Evolutionary conservation across 164 flowering plant species (phyloP).

Genomic region (Aristolochia fimbriata): DNA sequence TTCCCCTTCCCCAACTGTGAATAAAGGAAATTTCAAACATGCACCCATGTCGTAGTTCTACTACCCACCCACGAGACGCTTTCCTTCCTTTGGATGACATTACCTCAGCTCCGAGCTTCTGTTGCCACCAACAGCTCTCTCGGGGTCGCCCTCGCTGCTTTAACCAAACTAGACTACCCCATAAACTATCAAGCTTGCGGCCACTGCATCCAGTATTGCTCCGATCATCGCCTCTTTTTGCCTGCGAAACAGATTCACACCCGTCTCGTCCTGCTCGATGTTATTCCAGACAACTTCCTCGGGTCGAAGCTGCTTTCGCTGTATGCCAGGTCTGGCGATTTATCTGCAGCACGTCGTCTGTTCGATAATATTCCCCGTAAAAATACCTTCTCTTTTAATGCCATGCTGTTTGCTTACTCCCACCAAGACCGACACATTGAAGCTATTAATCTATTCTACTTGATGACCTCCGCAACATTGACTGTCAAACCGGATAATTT

Average conservation of each 20-base stretch:
- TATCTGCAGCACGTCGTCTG: slow-evolving; percentile 37
- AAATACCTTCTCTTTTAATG: slow-evolving; percentile 24
- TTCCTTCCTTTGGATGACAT: too few relatives aligned
- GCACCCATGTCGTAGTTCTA: too few relatives aligned
- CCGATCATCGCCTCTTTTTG: slow-evolving; percentile 28
- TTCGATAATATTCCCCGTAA: slow-evolving; percentile 53
- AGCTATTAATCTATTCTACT: slow-evolving; percentile 31
- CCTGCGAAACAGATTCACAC: slow-evolving; percentile 58
- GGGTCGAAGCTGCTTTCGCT: slow-evolving; percentile 52
- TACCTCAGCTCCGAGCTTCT: too few relatives aligned
- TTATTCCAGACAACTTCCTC: slow-evolving; percentile 48
- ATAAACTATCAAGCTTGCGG: slow-evolving; percentile 35
- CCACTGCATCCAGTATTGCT: slow-evolving; percentile 41
- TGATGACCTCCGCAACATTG: slow-evolving; percentile 9
- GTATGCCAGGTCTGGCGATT: slow-evolving; percentile 31
- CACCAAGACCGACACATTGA: slow-evolving; percentile 19
- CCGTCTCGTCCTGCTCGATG: slow-evolving; percentile 32
- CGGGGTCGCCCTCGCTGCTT: neutral
- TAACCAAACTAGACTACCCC: slow-evolving; percentile 6
- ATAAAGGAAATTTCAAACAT: too few relatives aligned
- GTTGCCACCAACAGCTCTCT: too few relatives aligned
- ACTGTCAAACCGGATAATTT: slow-evolving; percentile 26
- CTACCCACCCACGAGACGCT: too few relatives aligned
- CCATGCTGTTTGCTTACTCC: slow-evolving; percentile 48
- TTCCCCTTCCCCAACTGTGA: too few relatives aligned